phyloP scores from a whole-genome alignment of 139 green algal genomes.

The Deuterostichococcus epilithicus region DNA sequence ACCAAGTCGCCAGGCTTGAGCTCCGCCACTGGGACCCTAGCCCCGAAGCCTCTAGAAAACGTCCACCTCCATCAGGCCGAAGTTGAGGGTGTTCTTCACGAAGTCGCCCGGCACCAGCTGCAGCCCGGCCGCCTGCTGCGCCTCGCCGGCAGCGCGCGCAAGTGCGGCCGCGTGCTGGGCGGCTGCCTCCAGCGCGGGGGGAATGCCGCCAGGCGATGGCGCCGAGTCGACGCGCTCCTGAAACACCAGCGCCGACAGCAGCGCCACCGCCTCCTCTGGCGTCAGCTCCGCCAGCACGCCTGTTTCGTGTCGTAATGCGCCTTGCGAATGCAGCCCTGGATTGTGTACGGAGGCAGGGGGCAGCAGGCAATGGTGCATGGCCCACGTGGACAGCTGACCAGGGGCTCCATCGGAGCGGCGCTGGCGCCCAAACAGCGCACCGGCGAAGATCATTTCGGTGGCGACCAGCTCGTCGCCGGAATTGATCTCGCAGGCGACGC shows the following conservation, averaged over 20 bases:
- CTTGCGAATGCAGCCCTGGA: no score
- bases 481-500: slow-evolving; percentile 91
- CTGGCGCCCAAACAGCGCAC: no score
- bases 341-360: no score
- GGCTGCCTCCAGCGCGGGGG: slow-evolving; percentile 47
- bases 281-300: slow-evolving; percentile 72
- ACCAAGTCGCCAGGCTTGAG: no score
- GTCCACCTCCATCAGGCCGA: slow-evolving; percentile 64
- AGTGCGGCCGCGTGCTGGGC: slow-evolving; percentile 39
- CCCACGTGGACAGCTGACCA: no score
- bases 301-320: no score
- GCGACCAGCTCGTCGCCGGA: slow-evolving; percentile 86
- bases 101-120: slow-evolving; percentile 75
- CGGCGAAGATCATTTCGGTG: slow-evolving; percentile 86
- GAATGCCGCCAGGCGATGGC: background rate
- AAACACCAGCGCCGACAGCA: slow-evolving; percentile 91
- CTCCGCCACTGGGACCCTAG: no score
- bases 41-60: no score
- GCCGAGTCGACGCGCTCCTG: slow-evolving; percentile 56
- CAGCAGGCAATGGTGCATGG: no score
- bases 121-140: slow-evolving; percentile 55
- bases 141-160: slow-evolving; percentile 47
- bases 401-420: no score
- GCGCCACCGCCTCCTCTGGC: slow-evolving; percentile 83
- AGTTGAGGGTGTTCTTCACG: slow-evolving; percentile 46